Percentiles rank a stretch among this genome's conserved stretches.
Conservation (phyloP, 2,329 filamentous ascomycete species). For the Aspergillus sergii region DNA sequence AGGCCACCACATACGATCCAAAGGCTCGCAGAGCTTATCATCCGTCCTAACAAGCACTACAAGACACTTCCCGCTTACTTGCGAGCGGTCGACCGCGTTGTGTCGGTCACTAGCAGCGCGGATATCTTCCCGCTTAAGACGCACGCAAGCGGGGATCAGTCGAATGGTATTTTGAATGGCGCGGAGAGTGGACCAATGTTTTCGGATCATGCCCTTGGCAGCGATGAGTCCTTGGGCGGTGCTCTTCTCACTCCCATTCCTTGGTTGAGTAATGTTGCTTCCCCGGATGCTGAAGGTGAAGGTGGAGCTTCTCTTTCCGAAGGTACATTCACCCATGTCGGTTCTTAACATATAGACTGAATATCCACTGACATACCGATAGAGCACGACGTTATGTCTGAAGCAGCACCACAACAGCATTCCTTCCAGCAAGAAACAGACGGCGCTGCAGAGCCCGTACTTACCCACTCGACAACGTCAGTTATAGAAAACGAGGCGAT, state of each 20-base stretch:
- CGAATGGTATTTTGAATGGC: conserved; percentile 60
- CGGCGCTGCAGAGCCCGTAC: background rate
- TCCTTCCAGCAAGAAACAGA: background rate
- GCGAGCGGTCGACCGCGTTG: conserved; percentile 84
- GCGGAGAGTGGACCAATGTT: conserved; percentile 39
- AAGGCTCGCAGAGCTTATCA: conserved; percentile 82
- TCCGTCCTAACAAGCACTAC: conserved; percentile 78
- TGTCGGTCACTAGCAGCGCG: conserved; percentile 82
- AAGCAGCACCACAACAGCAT: background rate
- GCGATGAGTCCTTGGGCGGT: conserved; percentile 86
- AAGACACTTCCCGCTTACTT: conserved; percentile 80
- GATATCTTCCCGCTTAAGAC: conserved; percentile 76
- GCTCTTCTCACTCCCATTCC: conserved; percentile 92
- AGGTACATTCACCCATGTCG: conserved; percentile 18
- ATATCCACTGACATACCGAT: background rate
- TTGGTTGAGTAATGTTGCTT: conserved; percentile 64
- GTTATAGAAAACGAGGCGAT: conserved; percentile 25
- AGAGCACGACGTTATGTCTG: conserved; percentile 1
- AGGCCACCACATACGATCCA: conserved; percentile 92
- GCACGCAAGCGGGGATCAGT: conserved; percentile 23
- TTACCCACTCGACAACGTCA: background rate
- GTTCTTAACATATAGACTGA: background rate
- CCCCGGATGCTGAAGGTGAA: conserved; percentile 29
- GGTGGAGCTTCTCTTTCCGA: conserved; percentile 17
- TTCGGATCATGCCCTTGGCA: conserved; percentile 59